These are phyloP conservation scores for Cystoderma amianthinum DNA, from an alignment of 768 basidiomycete genomes.

Conservation along the genomic window DNA sequence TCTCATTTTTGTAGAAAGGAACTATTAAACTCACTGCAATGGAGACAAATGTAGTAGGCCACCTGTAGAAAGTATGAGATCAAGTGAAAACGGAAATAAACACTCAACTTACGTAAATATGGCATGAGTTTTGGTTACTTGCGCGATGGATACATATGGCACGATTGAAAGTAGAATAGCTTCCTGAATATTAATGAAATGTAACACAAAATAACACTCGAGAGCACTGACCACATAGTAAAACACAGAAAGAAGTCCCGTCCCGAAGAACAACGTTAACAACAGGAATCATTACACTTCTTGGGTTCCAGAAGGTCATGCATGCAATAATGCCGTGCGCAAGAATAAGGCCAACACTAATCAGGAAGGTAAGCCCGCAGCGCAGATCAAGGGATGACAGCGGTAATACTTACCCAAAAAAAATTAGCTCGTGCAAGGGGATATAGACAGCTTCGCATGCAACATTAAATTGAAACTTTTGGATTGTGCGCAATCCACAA, in stretches of 20 bases:
- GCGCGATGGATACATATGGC: not conserved
- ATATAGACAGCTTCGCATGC: not conserved
- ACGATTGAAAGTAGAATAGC: not conserved
- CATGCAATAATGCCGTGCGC: not conserved
- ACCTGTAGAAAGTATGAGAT: not conserved
- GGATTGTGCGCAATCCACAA: not conserved
- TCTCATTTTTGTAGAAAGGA: not conserved
- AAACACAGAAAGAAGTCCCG: not conserved
- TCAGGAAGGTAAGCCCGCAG: not conserved
- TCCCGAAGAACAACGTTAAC: not conserved
- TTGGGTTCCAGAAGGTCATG: not conserved
- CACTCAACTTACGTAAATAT: not conserved
- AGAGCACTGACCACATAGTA: not conserved
- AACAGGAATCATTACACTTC: not conserved
- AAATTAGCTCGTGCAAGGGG: not conserved
- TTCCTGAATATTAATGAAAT: not conserved
- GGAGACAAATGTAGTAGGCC: not conserved
- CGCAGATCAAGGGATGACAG: not conserved
- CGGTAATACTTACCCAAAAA: not conserved
- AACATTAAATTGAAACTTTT: not conserved
- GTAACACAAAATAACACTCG: not conserved
- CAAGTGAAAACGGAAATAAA: not conserved
- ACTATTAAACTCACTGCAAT: not conserved
- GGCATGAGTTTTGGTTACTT: not conserved
- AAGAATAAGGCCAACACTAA: not conserved